These are phyloP conservation scores for Ensete glaucum DNA, from an alignment of 176 grass and related monocot genomes.

Conservation along the genomic window DNA sequence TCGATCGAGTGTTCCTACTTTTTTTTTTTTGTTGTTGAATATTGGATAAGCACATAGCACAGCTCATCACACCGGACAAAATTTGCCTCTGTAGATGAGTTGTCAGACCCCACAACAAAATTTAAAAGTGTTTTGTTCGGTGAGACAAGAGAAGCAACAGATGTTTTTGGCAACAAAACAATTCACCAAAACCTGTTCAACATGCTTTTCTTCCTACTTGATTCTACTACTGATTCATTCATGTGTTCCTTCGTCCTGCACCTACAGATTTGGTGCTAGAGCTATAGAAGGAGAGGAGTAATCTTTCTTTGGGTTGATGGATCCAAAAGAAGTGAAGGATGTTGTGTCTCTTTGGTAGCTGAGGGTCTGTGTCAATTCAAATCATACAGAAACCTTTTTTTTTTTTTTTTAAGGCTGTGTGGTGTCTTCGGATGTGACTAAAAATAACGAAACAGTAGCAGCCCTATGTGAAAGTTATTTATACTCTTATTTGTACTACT, in stretches of 20 bases:
- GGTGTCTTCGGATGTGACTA: background rate
- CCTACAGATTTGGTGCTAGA: slow-evolving; percentile 90
- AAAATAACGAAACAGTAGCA: background rate
- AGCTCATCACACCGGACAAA: background rate
- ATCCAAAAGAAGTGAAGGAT: background rate
- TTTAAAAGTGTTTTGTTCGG: background rate
- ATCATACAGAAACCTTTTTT: background rate
- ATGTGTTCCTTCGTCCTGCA: slow-evolving; percentile 3
- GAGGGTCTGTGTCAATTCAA: background rate
- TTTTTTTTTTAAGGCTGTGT: background rate
- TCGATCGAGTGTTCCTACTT: background rate
- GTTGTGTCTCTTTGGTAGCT: background rate
- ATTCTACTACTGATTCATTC: slow-evolving; percentile 8
- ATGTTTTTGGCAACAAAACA: background rate
- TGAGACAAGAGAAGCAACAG: background rate
- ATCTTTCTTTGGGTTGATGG: background rate
- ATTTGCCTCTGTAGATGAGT: background rate
- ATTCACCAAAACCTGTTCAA: background rate
- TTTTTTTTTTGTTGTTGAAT: background rate
- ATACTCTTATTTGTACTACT: background rate
- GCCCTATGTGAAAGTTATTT: background rate
- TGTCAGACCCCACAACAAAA: background rate
- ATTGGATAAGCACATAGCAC: background rate
- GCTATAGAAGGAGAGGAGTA: slow-evolving; percentile 43
- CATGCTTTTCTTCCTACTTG: background rate